phyloP scores from a whole-genome alignment of 2,329 filamentous ascomycete species.

The Pseudohalonectria lignicola region DNA sequence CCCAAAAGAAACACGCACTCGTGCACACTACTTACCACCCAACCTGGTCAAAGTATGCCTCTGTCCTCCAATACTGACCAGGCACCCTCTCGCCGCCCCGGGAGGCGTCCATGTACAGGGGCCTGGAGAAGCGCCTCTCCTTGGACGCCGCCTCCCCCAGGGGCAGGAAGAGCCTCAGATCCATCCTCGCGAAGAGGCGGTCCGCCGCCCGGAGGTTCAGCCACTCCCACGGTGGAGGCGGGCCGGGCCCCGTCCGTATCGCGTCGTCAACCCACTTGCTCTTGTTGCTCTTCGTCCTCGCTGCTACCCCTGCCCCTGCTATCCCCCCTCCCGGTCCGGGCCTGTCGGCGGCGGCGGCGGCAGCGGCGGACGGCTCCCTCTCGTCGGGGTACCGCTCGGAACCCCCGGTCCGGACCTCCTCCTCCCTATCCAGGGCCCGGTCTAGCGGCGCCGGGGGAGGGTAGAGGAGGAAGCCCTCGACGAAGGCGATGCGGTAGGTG shows the following conservation, averaged over 20 bases:
- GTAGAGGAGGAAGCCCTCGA: neutral
- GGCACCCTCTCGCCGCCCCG: constrained; percentile 6
- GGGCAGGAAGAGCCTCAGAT: constrained; percentile 12
- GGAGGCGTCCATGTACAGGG: constrained; percentile 7
- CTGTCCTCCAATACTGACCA: constrained; percentile 15
- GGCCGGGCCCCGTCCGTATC: too few relatives aligned
- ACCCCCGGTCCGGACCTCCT: too few relatives aligned
- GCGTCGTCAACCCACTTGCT: too few relatives aligned
- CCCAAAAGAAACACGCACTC: too few relatives aligned
- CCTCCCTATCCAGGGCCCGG: neutral
- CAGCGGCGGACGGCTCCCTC: too few relatives aligned
- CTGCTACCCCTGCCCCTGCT: too few relatives aligned
- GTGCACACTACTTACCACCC: constrained; percentile 4
- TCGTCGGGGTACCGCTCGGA: too few relatives aligned
- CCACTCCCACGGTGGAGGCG: too few relatives aligned
- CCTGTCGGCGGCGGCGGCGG: too few relatives aligned
- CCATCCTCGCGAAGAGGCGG: constrained; percentile 3
- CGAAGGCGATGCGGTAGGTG: neutral
- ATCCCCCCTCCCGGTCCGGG: too few relatives aligned
- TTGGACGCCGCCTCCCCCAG: constrained; percentile 6
- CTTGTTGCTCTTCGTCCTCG: too few relatives aligned
- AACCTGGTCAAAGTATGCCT: constrained; percentile 16
- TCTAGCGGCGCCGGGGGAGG: neutral
- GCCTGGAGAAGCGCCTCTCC: constrained; percentile 6
- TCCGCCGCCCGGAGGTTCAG: neutral